Base-by-base conservation (phyloP, 176 grass and related monocot species). In the Rhynchospora pubera region DNA sequence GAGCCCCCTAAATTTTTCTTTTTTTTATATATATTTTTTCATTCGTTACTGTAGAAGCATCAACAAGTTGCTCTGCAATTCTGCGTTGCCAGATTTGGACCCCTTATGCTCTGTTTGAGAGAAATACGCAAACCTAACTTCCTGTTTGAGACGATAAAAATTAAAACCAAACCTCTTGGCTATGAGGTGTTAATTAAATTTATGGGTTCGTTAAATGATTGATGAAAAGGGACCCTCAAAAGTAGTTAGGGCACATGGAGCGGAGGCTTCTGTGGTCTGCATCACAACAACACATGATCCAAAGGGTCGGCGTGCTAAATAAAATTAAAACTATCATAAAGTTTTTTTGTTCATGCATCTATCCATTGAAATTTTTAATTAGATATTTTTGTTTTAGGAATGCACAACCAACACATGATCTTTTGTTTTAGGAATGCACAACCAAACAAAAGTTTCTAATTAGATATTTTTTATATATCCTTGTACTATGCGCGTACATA, bases 171-270 rank as follows among this genome's bases (percentile, higher is more conserved):
- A n/a, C 56, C n/a, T 18, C 26, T 34, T 1, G 14, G 28, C 32
- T 44, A 70, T 46, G 66, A 46, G n/a, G n/a, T 19, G 4, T n/a
- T 44, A n/a, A 45, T 21, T 43, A 70, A 45, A 19, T 9, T 9
- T 47, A 3, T 47, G 22, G 4, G 9, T 73, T 72, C n/a, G 68
- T 72, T 72, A 6, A 9, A 48, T 73, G 69, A 73, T 71, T 71
- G 67, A n/a, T n/a, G n/a, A 72, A 69, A 64, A 73, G 8, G 69
- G 69, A 3, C 44, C 64, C 69, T 19, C 46, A 14, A 22, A 73
- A 73, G 47, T 73, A 22, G 69, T 24, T 50, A 48, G n/a, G 9
- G 69, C 69, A 73, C 69, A 73, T 73, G 69, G 69, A 50, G 68
- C 9, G 68, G 44, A 72, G 18, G n/a, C 44, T 14, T 39, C n/a